phyloP scores from a whole-genome alignment of 108 stramenopile genomes.

The Pseudonitzschia multistriata region DNA sequence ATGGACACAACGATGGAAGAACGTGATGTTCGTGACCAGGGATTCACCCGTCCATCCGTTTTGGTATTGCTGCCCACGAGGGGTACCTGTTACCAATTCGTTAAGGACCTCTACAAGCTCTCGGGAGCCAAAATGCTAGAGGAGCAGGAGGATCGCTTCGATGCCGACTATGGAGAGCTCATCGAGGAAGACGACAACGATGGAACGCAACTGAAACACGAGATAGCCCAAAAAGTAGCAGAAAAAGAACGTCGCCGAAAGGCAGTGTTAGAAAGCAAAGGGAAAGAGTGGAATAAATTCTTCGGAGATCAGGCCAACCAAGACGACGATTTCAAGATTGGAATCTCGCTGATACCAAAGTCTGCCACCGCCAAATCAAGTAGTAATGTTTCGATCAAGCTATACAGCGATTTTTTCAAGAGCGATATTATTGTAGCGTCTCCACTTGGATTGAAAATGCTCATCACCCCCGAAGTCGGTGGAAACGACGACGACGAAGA shows the following conservation, averaged over 20 bases:
- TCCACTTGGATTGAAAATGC: slow-evolving; percentile 87
- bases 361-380: slow-evolving; percentile 14
- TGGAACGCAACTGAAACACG: slow-evolving; percentile 11
- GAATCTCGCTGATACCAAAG: slow-evolving; percentile 78
- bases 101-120: slow-evolving; percentile 51
- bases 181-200: slow-evolving; percentile 38
- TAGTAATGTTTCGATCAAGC: slow-evolving; percentile 39
- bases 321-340: slow-evolving; percentile 95
- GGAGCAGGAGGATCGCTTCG: slow-evolving; percentile 64
- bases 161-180: slow-evolving; percentile 63
- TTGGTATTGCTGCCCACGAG: slow-evolving; percentile 81
- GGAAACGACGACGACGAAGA: slow-evolving; percentile 23
- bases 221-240: slow-evolving; percentile 1
- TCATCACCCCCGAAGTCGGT: slow-evolving; percentile 37
- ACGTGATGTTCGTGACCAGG: slow-evolving; percentile 74
- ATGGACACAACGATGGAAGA: slow-evolving; percentile 21
- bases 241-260: slow-evolving; percentile 12
- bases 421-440: slow-evolving; percentile 95
- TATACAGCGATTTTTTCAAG: slow-evolving; percentile 91
- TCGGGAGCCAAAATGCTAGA: slow-evolving; percentile 34
- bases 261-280: slow-evolving; percentile 63
- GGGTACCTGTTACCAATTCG: slow-evolving; percentile 66
- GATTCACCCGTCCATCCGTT: slow-evolving; percentile 82
- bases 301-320: slow-evolving; percentile 85
- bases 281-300: slow-evolving; percentile 84